Base-by-base conservation (phyloP, 169 alveolate genomes). In the Cryptosporidium muris region DNA sequence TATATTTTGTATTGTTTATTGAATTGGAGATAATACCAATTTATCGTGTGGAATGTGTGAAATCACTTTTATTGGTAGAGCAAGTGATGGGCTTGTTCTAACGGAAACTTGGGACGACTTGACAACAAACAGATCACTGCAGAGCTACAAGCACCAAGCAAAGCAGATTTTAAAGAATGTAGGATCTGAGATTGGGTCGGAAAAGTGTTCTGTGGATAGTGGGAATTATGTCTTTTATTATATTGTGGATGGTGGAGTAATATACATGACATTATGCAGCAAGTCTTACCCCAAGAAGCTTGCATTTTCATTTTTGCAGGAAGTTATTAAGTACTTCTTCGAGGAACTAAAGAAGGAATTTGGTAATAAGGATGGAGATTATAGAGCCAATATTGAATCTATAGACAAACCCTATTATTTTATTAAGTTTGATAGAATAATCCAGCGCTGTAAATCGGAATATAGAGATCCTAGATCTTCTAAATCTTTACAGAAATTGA, bases 341-440 rank as follows among this genome's bases (percentile, higher is more conserved):
- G 95, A 94, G 60, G 97, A 94, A 80, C 81, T 92, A 51, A 82
- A 81, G 56, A 89, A 82, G 45, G 90, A 91, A 51, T 93, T 85
- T 66, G 96, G 95, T 16, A 89, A 93, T 40, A 81, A 91, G 43
- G 82, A 82, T 3, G 90, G 82, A 7, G 96, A 93, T 49, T 93
- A 82, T 80, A 62, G 90, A 14, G 64, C 91, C 4, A 63, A 66
- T 45, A 92, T 94, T 36, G 96, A 94, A 66, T 66, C 94, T 36
- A 90, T 94, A 42, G 96, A 92, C 51, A 88, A 92, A 52, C 95
- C 96, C 1, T 94, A 93, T 74, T 67, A 90, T 63, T 94, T 93
- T 91, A 90, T 93, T 37, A 90, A 88, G 16, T 93, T 94, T 80
- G 96, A 93, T 88, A 82, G 80, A 64, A 52, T 54, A 47, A 92